Evolutionary conservation across 805 yeast genomes (phyloP).

Genomic region (Candida argentea): DNA sequence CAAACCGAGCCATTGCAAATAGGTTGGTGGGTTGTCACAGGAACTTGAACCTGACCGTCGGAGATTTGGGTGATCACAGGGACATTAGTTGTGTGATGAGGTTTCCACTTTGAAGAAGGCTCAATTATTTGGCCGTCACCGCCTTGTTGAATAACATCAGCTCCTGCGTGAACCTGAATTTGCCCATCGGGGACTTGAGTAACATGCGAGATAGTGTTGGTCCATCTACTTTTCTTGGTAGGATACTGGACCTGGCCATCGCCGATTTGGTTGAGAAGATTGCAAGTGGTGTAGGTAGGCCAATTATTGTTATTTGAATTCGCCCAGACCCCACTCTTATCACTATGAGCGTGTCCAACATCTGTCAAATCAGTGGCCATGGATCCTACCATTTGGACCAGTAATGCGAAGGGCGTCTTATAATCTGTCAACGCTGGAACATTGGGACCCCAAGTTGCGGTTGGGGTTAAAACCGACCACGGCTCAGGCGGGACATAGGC

Average conservation of each 20-base stretch:
- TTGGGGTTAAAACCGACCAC: too few species aligned
- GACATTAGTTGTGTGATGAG: not conserved
- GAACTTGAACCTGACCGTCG: conserved; percentile 1
- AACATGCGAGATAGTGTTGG: not conserved
- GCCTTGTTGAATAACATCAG: not conserved
- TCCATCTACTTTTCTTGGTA: conserved; percentile 2
- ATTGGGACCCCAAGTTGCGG: not conserved
- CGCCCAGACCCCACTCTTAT: too few species aligned
- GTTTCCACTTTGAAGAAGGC: not conserved
- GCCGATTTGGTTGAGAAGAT: conserved; percentile 14
- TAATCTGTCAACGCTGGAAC: not conserved
- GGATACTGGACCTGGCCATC: conserved; percentile 24
- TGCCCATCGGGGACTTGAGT: conserved; percentile 38
- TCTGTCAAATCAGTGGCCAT: conserved; percentile 28
- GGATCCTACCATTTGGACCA: not conserved
- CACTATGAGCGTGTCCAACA: conserved; percentile 24
- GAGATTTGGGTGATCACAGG: not conserved
- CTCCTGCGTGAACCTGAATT: conserved; percentile 7
- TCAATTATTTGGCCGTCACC: not conserved
- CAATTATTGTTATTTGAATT: too few species aligned
- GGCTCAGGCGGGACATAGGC: too few species aligned
- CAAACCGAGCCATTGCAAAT: conserved; percentile 3
- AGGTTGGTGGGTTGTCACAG: conserved; percentile 2
- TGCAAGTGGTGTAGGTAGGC: conserved; percentile 11
- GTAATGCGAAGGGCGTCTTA: not conserved